These are phyloP conservation scores for Aspergillus sp. DNA, from an alignment of 2,329 filamentous ascomycete genomes.

Conservation along the genomic window DNA sequence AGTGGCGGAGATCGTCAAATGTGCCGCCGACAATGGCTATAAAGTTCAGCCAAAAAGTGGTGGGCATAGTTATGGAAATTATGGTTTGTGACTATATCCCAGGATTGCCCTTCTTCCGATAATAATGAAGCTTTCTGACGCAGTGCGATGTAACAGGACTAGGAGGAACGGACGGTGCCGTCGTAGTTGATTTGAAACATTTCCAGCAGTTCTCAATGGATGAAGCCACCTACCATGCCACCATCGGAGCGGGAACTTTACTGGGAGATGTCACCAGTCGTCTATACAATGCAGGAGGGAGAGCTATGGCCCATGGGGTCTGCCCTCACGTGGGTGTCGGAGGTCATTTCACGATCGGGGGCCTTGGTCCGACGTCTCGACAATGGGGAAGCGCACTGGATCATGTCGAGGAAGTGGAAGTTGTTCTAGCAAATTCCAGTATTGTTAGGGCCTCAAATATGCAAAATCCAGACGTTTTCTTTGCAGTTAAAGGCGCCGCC, in stretches of 20 bases:
- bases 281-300: constrained; percentile 22
- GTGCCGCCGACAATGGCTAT: constrained; percentile 37
- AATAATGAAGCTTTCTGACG: no score
- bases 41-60: constrained; percentile 50
- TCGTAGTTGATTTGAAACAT: constrained; percentile 26
- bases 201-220: constrained; percentile 31
- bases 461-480: constrained; percentile 29
- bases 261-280: constrained; percentile 28
- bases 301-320: constrained; percentile 36
- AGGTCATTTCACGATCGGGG: constrained; percentile 38
- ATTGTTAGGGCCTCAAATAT: constrained; percentile 25
- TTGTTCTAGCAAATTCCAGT: constrained; percentile 41
- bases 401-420: constrained; percentile 44
- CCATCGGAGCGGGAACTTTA: constrained; percentile 29
- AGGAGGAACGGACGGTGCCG: constrained; percentile 26
- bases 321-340: constrained; percentile 36
- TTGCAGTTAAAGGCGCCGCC: constrained; percentile 32
- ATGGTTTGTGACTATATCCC: constrained; percentile 25
- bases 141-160: constrained; percentile 15
- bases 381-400: constrained; percentile 51
- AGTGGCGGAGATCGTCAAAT: constrained; percentile 43
- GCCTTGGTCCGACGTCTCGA: constrained; percentile 38
- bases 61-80: constrained; percentile 53
- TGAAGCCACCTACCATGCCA: constrained; percentile 24
- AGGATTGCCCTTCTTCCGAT: no score